Evolutionary conservation across 768 basidiomycete genomes (phyloP).

Genomic region (Rhodotorula babjevae): DNA sequence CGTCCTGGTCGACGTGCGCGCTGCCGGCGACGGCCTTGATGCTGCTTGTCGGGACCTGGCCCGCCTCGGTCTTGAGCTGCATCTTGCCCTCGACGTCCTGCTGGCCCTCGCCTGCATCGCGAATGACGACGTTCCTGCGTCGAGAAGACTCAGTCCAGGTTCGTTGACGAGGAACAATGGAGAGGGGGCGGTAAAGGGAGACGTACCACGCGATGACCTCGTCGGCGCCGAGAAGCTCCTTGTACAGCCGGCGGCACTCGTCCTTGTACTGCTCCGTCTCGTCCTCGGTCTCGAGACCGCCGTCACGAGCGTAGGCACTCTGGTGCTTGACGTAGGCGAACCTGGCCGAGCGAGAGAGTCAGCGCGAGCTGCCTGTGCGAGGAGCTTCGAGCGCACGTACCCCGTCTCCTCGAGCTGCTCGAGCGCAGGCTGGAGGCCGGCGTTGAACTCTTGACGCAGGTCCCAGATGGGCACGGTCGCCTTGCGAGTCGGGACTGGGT

Average conservation of each 20-base stretch:
- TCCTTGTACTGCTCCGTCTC: constrained; percentile 10
- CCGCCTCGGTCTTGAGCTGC: constrained; percentile 11
- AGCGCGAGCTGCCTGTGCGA: rapidly evolving
- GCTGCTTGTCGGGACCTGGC: neutral
- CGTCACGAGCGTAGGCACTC: neutral
- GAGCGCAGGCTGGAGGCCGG: neutral
- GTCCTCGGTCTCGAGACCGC: neutral
- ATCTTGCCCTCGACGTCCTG: constrained; percentile 1
- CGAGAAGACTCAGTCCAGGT: no score
- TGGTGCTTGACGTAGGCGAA: constrained; percentile 18
- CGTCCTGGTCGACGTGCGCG: constrained; percentile 32
- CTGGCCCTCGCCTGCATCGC: neutral
- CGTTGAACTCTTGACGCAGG: constrained; percentile 5
- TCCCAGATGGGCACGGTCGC: neutral
- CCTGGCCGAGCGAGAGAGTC: neutral
- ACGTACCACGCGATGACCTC: constrained; percentile 17
- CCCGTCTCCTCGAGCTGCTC: constrained; percentile 20
- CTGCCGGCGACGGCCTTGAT: constrained; percentile 12
- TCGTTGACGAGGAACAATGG: no score
- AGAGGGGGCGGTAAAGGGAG: neutral
- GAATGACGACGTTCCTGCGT: constrained; percentile 13
- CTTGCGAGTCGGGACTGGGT: constrained; percentile 5
- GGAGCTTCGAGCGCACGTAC: neutral
- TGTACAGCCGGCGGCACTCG: constrained; percentile 1
- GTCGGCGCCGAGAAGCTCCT: constrained; percentile 16